phyloP scores from a whole-genome alignment of 108 stramenopile genomes.

The Conticribra weissflogii region DNA sequence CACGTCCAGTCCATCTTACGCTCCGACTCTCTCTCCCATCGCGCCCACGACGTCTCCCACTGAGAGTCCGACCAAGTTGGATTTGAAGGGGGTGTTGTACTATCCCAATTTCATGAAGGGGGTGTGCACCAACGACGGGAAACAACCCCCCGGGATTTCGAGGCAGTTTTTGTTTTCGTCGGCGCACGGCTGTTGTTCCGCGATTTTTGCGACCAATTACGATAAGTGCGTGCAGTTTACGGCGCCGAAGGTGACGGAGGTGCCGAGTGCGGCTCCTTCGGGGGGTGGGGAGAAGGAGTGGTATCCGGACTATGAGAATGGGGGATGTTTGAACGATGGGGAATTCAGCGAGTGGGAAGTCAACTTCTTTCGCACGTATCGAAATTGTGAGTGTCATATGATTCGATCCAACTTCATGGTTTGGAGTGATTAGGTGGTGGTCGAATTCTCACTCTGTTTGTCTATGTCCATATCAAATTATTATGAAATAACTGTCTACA shows the following conservation, averaged over 20 bases:
- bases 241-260: neutral
- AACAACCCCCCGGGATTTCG: conserved; percentile 5
- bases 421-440: neutral
- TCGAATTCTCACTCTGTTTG: too few species aligned
- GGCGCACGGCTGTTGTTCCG: conserved; percentile 9
- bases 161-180: conserved; percentile 9
- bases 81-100: conserved; percentile 15
- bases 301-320: conserved; percentile 14
- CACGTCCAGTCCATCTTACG: conserved; percentile 3
- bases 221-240: neutral
- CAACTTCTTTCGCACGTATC: neutral
- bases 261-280: conserved; percentile 10
- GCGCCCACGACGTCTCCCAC: conserved; percentile 17
- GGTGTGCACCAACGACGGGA: conserved; percentile 26
- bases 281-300: conserved; percentile 9
- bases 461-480: neutral
- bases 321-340: neutral
- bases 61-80: conserved; percentile 11
- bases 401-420: neutral
- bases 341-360: neutral
- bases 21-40: conserved; percentile 11
- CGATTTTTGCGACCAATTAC: conserved; percentile 4
- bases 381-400: neutral
- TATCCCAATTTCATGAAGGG: conserved; percentile 31
- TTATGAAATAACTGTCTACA: neutral